phyloP scores from a whole-genome alignment of 257 asterid species.

The Mitragyna speciosa region DNA sequence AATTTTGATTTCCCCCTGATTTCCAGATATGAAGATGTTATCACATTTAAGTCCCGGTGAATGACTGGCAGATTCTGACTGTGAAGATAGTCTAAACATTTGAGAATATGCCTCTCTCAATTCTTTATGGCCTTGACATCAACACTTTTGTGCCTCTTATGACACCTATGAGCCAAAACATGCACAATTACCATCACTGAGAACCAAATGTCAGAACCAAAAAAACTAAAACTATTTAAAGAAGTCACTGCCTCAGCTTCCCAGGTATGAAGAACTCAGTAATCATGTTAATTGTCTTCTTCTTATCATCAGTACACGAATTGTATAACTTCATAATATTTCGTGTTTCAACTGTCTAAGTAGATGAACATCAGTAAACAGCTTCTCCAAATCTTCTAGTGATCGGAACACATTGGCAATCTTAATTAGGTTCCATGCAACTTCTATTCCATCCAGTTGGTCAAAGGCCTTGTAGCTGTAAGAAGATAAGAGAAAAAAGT shows the following conservation, averaged over 20 bases:
- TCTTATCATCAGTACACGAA: constrained; percentile 75
- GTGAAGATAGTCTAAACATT: constrained; percentile 72
- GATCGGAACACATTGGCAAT: constrained; percentile 57
- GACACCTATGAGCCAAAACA: constrained; percentile 42
- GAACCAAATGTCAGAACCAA: background rate
- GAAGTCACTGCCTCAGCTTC: constrained; percentile 80
- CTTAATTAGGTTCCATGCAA: constrained; percentile 81
- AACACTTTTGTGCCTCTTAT: constrained; percentile 61
- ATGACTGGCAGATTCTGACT: constrained; percentile 74
- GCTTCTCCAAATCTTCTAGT: constrained; percentile 64
- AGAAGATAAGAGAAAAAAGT: background rate
- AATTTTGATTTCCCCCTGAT: constrained; percentile 72
- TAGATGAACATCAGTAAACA: constrained; percentile 78
- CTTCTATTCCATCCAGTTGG: constrained; percentile 73
- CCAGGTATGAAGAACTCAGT: constrained; percentile 92
- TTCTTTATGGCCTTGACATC: constrained; percentile 73
- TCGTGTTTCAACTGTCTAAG: constrained; percentile 68
- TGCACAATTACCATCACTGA: background rate
- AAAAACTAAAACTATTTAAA: background rate
- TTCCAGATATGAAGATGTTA: constrained; percentile 80
- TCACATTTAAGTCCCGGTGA: constrained; percentile 87
- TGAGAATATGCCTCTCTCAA: constrained; percentile 79
- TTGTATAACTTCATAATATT: constrained; percentile 51
- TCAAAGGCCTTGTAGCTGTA: constrained; percentile 79
- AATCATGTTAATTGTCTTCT: constrained; percentile 78